Base-by-base conservation (phyloP, 345 rosid species). In the Erucastrum elatum region DNA sequence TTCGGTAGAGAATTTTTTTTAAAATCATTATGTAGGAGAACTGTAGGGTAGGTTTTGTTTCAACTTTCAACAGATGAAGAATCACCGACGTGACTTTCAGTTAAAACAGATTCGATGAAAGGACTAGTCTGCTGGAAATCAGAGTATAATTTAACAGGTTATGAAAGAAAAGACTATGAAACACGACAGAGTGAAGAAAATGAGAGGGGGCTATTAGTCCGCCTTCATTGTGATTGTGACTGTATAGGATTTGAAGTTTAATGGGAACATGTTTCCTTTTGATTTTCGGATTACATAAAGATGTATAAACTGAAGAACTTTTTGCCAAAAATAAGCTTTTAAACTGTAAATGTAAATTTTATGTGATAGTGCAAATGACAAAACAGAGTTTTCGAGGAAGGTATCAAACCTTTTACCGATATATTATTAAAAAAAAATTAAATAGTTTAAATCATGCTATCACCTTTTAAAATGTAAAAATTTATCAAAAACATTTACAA, bases 41-140 rank as follows among this genome's bases (percentile, higher is more conserved):
- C 35, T 21, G 17, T 25, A 66, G 63, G 56, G 41, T 59, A 31
- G 81, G 68, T 72, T 51, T 55, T 78, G 76, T 64, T 78, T 77
- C 65, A 64, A 37, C 70, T 64, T 78, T 77, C 71, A 64, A 37
- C 70, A 53, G 53, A 26, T 41, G 9, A 5, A 34, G 6, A 17
- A 76, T 69, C 77, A 55, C 37, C 76, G 71, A 77, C 66, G 66
- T 64, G 66, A 77, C 76, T 77, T 70, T 77, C 70, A 70, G 75
- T 35, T 77, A 21, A 8, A 70, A 53, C 44, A 39, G 26, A 53
- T 12, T 71, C 44, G 15, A 37, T 17, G 25, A 5, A 34, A 13
- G 5, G 35, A 29, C 63, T 68, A 17, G 6, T 30, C 59, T 59
- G 17, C 6, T 25, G 55, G 27, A 35, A 33, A 34, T 46, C 13